Evolutionary conservation across 768 basidiomycete genomes (phyloP), one percentile per base, ranked within the genome.

Genomic region (Exidia glandulosa): DNA sequence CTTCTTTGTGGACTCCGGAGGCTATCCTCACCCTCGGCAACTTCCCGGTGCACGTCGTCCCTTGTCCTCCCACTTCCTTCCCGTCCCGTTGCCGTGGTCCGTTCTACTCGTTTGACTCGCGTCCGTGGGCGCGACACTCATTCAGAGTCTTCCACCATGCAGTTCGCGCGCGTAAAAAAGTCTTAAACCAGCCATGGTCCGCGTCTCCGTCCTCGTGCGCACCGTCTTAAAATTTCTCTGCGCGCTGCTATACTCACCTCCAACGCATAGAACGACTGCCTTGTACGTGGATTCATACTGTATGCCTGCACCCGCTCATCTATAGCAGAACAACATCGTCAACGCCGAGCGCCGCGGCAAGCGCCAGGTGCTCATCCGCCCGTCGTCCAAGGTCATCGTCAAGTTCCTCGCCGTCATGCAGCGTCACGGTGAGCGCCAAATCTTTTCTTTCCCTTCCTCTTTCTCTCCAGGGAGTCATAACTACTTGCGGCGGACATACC

Each of bases 291-390:
- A 29, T 2, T 27, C 19, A n/a, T n/a, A n/a, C 16, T 10, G 5
- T 41, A 32, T 27, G 10, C 19, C 32, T 50, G 9, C 3, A 10
- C n/a, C 16, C 60, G 27, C 41, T 61, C 29, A 63, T n/a, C 48
- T 16, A 59, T 56, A 36, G 19, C 72, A 88, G 84, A 97, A 95
- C 85, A 95, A 90, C 84, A 96, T 97, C 66, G 92, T 96, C 86
- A 99, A 99, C 67, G 96, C 96, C 71, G 96, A 98, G 81, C 92
- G 93, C 73, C 90, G 94, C 71, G 96, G 96, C 70, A 99, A 99
- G 81, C 92, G 96, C 70, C 96, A 99, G 79, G 96, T 99, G 63
- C 87, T 99, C 68, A 84, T 99, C 75, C 86, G 95, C 57, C 96
- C 96, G 59, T 92, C 90, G 3, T 95, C 93, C 65, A 99, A 99